Evolutionary conservation across 768 basidiomycete species (phyloP).

Genomic region (Tricholoma matsutake): DNA sequence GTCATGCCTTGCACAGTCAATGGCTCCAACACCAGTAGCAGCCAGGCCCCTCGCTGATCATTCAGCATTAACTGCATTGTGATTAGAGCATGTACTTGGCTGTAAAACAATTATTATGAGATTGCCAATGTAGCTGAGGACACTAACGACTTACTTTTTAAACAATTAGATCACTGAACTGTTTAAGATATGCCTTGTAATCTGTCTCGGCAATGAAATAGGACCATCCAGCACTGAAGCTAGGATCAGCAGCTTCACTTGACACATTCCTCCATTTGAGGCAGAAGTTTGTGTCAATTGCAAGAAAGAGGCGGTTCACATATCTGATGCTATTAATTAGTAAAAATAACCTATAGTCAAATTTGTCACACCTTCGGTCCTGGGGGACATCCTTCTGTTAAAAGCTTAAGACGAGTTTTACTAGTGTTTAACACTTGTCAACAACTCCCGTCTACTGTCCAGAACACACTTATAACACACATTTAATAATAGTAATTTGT

Average conservation of each 20-base stretch:
- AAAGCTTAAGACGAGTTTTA: too few relatives aligned
- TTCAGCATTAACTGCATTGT: slow-evolving; percentile 1
- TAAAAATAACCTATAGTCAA: not conserved
- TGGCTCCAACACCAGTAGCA: slow-evolving; percentile 1
- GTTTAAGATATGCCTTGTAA: slow-evolving; percentile 15
- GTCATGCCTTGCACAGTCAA: slow-evolving; percentile 3
- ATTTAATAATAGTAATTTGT: too few relatives aligned
- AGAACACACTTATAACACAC: too few relatives aligned
- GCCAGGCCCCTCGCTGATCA: not conserved
- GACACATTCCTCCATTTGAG: slow-evolving; percentile 3
- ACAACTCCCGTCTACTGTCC: too few relatives aligned
- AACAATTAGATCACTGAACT: slow-evolving; percentile 7
- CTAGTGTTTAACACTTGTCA: too few relatives aligned
- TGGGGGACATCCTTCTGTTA: slow-evolving; percentile 7
- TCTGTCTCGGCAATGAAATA: slow-evolving; percentile 8
- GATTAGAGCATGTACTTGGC: slow-evolving; percentile 2
- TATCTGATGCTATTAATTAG: slow-evolving; percentile 1
- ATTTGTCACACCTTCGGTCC: not conserved
- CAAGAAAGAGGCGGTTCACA: slow-evolving; percentile 5
- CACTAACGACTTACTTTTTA: slow-evolving; percentile 4
- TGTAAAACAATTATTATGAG: not conserved
- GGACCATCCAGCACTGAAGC: not conserved
- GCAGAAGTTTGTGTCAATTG: slow-evolving; percentile 9
- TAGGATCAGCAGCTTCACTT: not conserved
- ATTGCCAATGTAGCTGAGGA: not conserved